Evolutionary conservation across 2,329 filamentous ascomycete genomes (phyloP), one percentile per base, ranked within the genome.

Genomic region (Colletotrichum caudatum): DNA sequence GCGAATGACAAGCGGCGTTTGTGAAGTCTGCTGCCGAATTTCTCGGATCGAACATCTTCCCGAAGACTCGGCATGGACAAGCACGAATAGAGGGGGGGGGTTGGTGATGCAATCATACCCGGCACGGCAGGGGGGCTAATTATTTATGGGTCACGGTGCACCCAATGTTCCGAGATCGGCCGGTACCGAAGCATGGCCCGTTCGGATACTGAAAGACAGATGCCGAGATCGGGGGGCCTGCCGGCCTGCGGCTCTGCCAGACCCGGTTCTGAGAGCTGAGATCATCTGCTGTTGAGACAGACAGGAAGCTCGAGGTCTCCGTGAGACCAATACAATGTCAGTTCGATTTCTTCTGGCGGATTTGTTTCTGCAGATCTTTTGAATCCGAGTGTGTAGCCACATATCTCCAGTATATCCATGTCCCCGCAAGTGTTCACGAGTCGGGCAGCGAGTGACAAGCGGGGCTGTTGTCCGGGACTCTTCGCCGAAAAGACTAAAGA

Each of bases 91-190:
- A 23, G 18, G 23, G 48, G 48, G 18, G 23, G 48, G 48, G 23
- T 46, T 51, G 33, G 41, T 53, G 41, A 41, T 61, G 23, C n/a
- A 33, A 29, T 50, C 53, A 20, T 33, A 37, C 14, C 20, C 54
- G 29, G 46, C 41, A 37, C 18, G 29, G 57, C 51, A 41, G n/a
- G 41, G 41, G 23, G 48, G 46, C 5, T 9, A 8, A 7, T 16
- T 12, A 41, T n/a, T 16, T 12, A 41, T n/a, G 56, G 46, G 44
- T 54, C 23, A 23, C n/a, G 12, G 12, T 12, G 23, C 23, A 8
- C 5, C 29, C 64, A 51, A 16, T 6, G n/a, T 51, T 71, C 69
- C 69, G 69, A 69, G n/a, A 64, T 69, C 69, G 69, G 69, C 54
- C 39, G 69, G 69, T 14, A 14, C 60, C 51, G 62, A 53, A 58